Conservation (phyloP, 1,139 yeast species). For the Kluyveromyces sp. region DNA sequence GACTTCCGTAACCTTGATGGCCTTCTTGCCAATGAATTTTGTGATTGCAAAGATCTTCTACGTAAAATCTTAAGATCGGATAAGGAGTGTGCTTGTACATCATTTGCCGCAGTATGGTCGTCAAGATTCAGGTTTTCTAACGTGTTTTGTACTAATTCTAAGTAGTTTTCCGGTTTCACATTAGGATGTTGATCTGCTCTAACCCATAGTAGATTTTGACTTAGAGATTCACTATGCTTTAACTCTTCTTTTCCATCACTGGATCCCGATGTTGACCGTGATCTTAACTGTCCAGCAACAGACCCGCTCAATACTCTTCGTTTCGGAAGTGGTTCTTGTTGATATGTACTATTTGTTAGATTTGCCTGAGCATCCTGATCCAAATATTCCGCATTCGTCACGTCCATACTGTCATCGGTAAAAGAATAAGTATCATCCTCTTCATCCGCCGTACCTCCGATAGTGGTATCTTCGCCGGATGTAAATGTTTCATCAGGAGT, state of each 20-base stretch:
- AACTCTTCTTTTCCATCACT: neutral
- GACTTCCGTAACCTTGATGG: slow-evolving; percentile 30
- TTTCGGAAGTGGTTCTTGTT: neutral
- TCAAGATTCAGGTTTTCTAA: slow-evolving; percentile 57
- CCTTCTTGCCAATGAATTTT: slow-evolving; percentile 24
- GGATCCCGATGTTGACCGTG: no score
- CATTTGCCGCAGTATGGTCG: slow-evolving; percentile 4
- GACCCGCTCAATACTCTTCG: slow-evolving; percentile 3
- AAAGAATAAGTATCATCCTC: slow-evolving; percentile 7
- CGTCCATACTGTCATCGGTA: slow-evolving; percentile 9
- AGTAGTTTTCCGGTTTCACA: slow-evolving; percentile 85
- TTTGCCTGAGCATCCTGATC: slow-evolving; percentile 1
- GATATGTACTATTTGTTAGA: neutral
- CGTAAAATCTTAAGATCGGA: slow-evolving; percentile 1
- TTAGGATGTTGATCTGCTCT: slow-evolving; percentile 94
- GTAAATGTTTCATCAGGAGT: no score
- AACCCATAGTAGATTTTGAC: slow-evolving; percentile 65
- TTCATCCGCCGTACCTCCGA: neutral
- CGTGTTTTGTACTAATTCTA: slow-evolving; percentile 70
- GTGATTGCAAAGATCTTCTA: slow-evolving; percentile 5
- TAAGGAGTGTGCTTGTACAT: slow-evolving; percentile 2
- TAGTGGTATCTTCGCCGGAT: neutral
- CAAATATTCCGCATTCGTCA: slow-evolving; percentile 8
- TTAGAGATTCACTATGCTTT: slow-evolving; percentile 5
- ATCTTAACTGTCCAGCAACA: neutral